phyloP scores from a whole-genome alignment of 768 basidiomycete species.

The Rhizopogon roseolus region DNA sequence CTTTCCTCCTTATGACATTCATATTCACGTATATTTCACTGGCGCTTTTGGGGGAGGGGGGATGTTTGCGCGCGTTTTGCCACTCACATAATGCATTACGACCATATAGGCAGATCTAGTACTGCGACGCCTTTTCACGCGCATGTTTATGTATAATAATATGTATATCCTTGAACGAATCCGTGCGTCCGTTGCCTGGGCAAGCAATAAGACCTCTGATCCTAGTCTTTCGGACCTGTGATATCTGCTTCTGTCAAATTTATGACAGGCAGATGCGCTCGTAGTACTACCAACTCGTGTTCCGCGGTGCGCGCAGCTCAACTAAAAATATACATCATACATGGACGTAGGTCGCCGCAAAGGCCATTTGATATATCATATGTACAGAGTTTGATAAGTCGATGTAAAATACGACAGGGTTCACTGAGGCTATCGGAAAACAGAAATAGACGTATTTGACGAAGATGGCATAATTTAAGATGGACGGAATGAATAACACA shows the following conservation, averaged over 20 bases:
- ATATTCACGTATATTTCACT: not conserved
- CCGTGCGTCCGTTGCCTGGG: no score
- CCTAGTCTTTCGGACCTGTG: no score
- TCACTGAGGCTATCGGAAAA: constrained; percentile 7
- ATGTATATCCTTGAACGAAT: no score
- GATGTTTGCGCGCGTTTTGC: not conserved
- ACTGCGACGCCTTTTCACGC: no score
- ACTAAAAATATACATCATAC: not conserved
- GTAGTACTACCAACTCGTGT: not conserved
- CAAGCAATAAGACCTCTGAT: no score
- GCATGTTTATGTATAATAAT: no score
- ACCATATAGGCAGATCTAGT: no score
- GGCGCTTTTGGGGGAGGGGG: not conserved
- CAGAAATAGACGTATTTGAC: not conserved
- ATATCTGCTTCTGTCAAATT: no score
- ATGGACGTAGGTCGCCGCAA: not conserved
- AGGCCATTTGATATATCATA: not conserved
- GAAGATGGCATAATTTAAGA: not conserved
- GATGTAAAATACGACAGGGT: constrained; percentile 5
- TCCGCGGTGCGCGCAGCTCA: no score
- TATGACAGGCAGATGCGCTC: not conserved
- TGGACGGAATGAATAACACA: constrained; percentile 1
- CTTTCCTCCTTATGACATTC: not conserved
- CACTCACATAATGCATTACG: not conserved
- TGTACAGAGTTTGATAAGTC: constrained; percentile 5